A percentile compares a stretch with the other conserved stretches of the same genome.
Conservation (phyloP, 345 rosid species). For the Eucalyptus cloeziana region DNA sequence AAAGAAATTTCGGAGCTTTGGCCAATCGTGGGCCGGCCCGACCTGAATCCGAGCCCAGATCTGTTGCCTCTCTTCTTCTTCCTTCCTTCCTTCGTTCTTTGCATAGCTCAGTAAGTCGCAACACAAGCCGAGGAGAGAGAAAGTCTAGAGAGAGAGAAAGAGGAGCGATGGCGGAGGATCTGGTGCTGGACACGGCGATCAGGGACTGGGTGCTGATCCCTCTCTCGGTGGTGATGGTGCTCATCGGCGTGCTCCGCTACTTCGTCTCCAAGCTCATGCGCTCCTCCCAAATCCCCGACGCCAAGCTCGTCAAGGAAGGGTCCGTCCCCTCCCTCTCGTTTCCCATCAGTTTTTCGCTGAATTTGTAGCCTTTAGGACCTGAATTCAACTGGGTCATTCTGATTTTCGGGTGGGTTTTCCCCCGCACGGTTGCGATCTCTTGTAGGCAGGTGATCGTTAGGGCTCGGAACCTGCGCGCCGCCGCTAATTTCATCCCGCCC, state of each 20-base stretch:
- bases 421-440: neutral
- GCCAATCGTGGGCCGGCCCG: neutral
- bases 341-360: neutral
- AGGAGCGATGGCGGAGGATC: slow-evolving; percentile 74
- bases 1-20: neutral
- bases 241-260: slow-evolving; percentile 84
- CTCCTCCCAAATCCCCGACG: slow-evolving; percentile 71
- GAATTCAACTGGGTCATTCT: neutral
- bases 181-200: slow-evolving; percentile 91
- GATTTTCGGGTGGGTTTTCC: neutral
- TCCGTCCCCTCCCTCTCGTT: neutral
- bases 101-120: neutral
- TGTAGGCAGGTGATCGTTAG: slow-evolving; percentile 73
- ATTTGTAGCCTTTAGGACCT: neutral
- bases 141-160: slow-evolving; percentile 1
- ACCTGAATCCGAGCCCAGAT: neutral
- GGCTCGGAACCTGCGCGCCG: slow-evolving; percentile 81
- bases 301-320: slow-evolving; percentile 87
- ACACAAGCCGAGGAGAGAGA: neutral
- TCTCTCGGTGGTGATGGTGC: slow-evolving; percentile 85
- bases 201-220: slow-evolving; percentile 96
- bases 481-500: slow-evolving; percentile 77
- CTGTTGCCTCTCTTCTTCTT: neutral
- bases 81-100: neutral
- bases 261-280: slow-evolving; percentile 87